Conservation (phyloP, 2,329 filamentous ascomycete species). For the Colletotrichum sp. region DNA sequence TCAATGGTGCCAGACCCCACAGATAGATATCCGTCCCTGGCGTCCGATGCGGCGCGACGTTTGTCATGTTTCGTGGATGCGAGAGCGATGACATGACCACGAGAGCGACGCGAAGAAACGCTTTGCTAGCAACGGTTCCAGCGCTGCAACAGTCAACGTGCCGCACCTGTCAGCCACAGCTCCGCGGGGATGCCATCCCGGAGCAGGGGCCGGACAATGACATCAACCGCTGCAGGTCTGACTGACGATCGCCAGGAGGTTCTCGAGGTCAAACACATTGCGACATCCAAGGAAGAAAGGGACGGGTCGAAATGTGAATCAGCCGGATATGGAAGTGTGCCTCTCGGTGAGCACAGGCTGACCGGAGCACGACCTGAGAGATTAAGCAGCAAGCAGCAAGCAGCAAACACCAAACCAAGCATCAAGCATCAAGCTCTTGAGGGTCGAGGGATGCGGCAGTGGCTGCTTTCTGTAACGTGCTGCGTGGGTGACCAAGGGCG, state of each 20-base stretch:
- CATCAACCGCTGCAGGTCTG: slow-evolving; percentile 12
- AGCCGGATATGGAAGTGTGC: neutral
- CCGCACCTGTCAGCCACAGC: neutral
- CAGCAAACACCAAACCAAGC: neutral
- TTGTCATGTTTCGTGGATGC: neutral
- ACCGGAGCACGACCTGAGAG: neutral
- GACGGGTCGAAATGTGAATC: neutral
- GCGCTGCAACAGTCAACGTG: neutral
- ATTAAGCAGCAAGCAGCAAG: neutral
- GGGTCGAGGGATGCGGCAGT: neutral
- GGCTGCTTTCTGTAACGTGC: neutral
- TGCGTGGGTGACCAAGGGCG: neutral
- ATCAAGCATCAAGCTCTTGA: neutral
- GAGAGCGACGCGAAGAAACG: neutral
- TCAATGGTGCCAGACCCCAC: slow-evolving; percentile 3
- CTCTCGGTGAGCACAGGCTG: slow-evolving; percentile 8
- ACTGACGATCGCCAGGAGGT: neutral
- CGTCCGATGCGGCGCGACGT: neutral
- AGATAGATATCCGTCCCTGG: neutral
- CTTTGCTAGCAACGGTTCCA: neutral
- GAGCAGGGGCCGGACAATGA: slow-evolving; percentile 5
- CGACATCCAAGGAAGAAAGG: neutral
- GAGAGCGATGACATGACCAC: neutral
- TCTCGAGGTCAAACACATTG: neutral
- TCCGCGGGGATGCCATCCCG: neutral